phyloP scores from a whole-genome alignment of 495 filamentous ascomycete genomes.

The Tuber brumale region DNA sequence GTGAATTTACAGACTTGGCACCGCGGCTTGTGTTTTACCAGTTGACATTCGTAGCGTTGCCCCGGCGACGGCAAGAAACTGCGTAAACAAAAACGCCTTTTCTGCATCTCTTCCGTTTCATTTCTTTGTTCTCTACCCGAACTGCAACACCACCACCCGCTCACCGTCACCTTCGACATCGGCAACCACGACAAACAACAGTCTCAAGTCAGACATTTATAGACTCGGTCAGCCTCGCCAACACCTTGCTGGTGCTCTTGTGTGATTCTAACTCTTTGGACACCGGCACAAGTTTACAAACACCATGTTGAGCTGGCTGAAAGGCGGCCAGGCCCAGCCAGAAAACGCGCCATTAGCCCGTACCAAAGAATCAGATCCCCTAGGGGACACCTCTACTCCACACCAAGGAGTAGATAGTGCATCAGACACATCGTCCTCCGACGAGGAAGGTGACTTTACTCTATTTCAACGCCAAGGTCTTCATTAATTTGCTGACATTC shows the following conservation, averaged over 20 bases:
- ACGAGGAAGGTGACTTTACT: conserved; percentile 40
- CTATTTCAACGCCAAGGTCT: conserved; percentile 8
- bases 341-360: conserved; percentile 11
- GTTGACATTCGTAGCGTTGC: conserved; percentile 14
- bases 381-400: conserved; percentile 17
- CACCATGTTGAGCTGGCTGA: conserved; percentile 46
- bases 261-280: conserved; percentile 7
- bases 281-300: conserved; percentile 9
- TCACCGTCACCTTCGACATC: conserved; percentile 8
- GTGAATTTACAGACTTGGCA: neutral
- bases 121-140: conserved; percentile 26
- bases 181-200: conserved; percentile 4
- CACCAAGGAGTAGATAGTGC: conserved; percentile 35
- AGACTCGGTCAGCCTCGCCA: neutral
- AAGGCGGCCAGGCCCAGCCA: conserved; percentile 31
- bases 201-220: neutral
- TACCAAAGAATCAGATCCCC: conserved; percentile 12
- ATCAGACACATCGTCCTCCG: conserved; percentile 38
- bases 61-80: conserved; percentile 20
- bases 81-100: conserved; percentile 31
- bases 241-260: neutral
- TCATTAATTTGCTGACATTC: conserved; percentile 28
- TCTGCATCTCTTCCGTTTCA: conserved; percentile 11
- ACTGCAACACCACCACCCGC: conserved; percentile 26
- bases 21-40: neutral